These are phyloP conservation scores for Colletotrichum higginsianum DNA, from an alignment of 2,329 filamentous ascomycete genomes.

Conservation along the genomic window DNA sequence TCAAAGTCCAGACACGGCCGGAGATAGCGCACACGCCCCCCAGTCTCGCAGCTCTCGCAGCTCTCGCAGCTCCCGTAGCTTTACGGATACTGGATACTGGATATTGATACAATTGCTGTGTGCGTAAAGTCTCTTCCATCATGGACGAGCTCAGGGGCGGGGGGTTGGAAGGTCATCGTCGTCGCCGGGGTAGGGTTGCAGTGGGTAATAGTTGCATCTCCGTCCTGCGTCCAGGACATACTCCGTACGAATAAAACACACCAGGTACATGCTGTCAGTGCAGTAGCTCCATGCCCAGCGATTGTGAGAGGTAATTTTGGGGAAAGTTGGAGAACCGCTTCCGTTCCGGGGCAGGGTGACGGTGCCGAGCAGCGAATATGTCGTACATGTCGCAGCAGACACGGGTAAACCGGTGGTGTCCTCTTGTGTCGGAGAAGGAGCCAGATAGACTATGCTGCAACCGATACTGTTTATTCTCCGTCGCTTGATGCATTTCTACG, in stretches of 20 bases:
- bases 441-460: conserved; percentile 3
- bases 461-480: neutral
- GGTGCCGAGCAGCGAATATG: conserved; percentile 37
- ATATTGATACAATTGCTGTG: too few relatives aligned
- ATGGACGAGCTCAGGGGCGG: conserved; percentile 4
- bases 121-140: too few relatives aligned
- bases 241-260: neutral
- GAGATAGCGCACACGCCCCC: neutral
- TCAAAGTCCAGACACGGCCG: conserved; percentile 14
- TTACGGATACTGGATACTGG: too few relatives aligned
- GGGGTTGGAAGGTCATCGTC: neutral
- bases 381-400: conserved; percentile 34
- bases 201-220: conserved; percentile 22
- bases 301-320: conserved; percentile 32
- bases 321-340: conserved; percentile 40
- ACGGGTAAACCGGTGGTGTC: conserved; percentile 22
- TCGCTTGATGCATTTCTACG: too few relatives aligned
- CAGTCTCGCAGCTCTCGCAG: neutral
- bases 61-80: neutral
- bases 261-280: too few relatives aligned
- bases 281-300: neutral
- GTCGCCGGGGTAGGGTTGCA: conserved; percentile 31
- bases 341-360: conserved; percentile 25
- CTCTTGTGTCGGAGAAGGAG: conserved; percentile 24
- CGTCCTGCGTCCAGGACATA: conserved; percentile 31